These are phyloP conservation scores for Phytophthora nicotianae DNA, from an alignment of 352 stramenopile genomes.

Conservation along the genomic window DNA sequence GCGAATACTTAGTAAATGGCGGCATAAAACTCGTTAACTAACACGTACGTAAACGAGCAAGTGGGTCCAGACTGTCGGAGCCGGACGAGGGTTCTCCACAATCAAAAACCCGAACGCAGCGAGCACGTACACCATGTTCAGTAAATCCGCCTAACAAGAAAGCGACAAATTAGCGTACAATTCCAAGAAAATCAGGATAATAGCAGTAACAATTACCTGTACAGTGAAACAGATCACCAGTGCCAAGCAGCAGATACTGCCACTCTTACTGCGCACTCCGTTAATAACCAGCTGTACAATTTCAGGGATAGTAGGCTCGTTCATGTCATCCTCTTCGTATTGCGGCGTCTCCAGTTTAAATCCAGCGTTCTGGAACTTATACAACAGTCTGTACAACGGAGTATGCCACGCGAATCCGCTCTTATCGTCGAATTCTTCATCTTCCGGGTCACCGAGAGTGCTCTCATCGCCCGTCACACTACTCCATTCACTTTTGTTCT, in stretches of 20 bases:
- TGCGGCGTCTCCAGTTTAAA: constrained; percentile 67
- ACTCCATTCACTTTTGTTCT: constrained; percentile 82
- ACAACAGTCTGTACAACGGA: constrained; percentile 69
- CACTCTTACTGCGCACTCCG: constrained; percentile 68
- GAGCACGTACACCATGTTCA: constrained; percentile 84
- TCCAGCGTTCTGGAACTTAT: constrained; percentile 73
- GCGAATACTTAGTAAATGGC: not conserved
- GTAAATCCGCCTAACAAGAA: constrained; percentile 60
- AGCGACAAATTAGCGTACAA: constrained; percentile 8
- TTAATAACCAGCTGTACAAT: constrained; percentile 68
- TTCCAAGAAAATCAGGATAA: not conserved
- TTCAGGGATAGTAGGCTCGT: constrained; percentile 64
- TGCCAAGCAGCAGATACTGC: constrained; percentile 59
- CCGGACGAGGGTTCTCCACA: constrained; percentile 75
- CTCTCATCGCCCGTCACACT: constrained; percentile 88
- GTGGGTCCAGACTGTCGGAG: constrained; percentile 64
- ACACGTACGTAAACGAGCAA: constrained; percentile 84
- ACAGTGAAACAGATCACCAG: constrained; percentile 76
- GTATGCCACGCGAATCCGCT: constrained; percentile 65
- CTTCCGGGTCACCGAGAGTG: constrained; percentile 76
- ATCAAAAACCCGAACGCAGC: constrained; percentile 72
- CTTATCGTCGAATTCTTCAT: constrained; percentile 74
- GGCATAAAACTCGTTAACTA: not conserved
- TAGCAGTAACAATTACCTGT: constrained; percentile 46
- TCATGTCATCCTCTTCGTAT: constrained; percentile 83